Conservation (phyloP, 2,329 filamentous ascomycete genomes). For the Venturia aucupariae region DNA sequence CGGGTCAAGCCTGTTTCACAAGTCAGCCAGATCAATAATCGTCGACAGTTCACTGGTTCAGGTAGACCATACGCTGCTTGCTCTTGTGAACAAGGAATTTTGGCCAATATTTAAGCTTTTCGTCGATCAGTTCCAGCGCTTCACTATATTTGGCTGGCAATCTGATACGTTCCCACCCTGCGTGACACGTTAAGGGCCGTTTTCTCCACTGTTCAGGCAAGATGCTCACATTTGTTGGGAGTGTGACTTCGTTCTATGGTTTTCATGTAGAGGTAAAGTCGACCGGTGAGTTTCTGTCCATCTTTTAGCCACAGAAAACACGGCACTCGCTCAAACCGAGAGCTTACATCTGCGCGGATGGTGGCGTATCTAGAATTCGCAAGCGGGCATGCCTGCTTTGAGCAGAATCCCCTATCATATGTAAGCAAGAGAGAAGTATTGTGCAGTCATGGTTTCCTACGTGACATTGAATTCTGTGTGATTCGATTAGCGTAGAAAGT, state of each 20-base stretch:
- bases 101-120: constrained; percentile 82
- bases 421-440: not conserved
- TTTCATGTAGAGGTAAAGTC: constrained; percentile 93
- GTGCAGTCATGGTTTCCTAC: not conserved
- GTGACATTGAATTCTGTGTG: constrained; percentile 80
- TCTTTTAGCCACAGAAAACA: no score
- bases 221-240: constrained; percentile 55
- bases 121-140: constrained; percentile 79
- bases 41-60: no score
- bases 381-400: constrained; percentile 79
- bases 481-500: not conserved
- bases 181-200: constrained; percentile 48
- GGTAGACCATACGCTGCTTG: constrained; percentile 67
- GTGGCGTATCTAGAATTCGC: constrained; percentile 92
- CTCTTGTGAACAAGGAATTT: constrained; percentile 91
- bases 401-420: constrained; percentile 54
- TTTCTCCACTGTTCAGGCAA: no score
- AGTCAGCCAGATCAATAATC: no score
- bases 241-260: constrained; percentile 81
- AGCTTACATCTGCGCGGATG: constrained; percentile 56
- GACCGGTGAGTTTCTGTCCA: constrained; percentile 55
- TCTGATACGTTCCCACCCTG: constrained; percentile 91
- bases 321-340: no score
- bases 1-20: constrained; percentile 44
- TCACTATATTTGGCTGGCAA: constrained; percentile 84